Conservation (phyloP, 345 rosid genomes). For the Eutrema yunnanense region DNA sequence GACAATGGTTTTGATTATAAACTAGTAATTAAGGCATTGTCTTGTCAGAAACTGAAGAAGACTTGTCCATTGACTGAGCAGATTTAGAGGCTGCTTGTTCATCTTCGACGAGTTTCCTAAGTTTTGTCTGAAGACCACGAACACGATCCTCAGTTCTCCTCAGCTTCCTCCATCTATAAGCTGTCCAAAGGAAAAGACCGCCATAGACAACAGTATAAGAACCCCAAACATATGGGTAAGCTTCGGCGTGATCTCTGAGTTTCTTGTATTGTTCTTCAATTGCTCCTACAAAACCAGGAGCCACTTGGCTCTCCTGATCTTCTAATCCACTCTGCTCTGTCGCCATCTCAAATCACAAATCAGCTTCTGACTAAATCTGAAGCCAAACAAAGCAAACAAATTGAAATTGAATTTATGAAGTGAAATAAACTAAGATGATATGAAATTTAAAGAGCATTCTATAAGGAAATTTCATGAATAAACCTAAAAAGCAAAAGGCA, state of each 20-base stretch:
- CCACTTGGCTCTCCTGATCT: slow-evolving; percentile 27
- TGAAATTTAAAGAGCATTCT: background rate
- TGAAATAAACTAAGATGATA: background rate
- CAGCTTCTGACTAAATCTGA: slow-evolving; percentile 4
- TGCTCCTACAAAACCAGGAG: slow-evolving; percentile 33
- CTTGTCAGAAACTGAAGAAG: slow-evolving; percentile 29
- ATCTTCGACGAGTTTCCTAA: slow-evolving; percentile 47
- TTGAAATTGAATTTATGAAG: background rate
- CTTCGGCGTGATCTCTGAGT: slow-evolving; percentile 69
- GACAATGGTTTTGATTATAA: background rate
- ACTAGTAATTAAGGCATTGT: background rate
- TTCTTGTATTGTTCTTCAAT: slow-evolving; percentile 50
- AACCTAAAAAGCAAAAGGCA: background rate
- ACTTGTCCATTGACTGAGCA: slow-evolving; percentile 33
- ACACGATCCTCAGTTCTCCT: slow-evolving; percentile 87
- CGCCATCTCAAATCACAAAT: slow-evolving; percentile 21
- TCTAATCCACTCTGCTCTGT: slow-evolving; percentile 33
- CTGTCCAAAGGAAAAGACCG: slow-evolving; percentile 60
- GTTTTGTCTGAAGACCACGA: slow-evolving; percentile 64
- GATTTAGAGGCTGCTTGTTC: slow-evolving; percentile 41
- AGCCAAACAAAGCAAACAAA: background rate
- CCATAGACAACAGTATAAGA: slow-evolving; percentile 85
- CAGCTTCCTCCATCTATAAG: slow-evolving; percentile 82
- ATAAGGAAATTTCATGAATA: background rate
- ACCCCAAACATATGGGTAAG: slow-evolving; percentile 90